Conservation (phyloP, 257 asterid genomes). For the Linaria vulgaris region DNA sequence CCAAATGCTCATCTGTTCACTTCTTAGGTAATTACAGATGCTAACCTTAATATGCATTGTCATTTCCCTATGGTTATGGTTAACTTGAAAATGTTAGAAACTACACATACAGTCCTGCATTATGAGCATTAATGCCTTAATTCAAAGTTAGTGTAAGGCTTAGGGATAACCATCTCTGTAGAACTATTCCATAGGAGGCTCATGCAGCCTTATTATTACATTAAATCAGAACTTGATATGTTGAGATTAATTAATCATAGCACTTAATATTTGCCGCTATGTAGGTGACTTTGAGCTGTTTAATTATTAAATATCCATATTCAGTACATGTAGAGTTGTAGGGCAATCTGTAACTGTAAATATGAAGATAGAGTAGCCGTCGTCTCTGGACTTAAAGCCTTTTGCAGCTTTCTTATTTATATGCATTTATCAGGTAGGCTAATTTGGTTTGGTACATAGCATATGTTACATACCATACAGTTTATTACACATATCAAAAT, state of each 20-base stretch:
- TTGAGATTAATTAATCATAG: neutral
- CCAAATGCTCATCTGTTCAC: constrained; percentile 71
- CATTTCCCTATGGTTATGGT: neutral
- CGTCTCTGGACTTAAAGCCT: constrained; percentile 10
- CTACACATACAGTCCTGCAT: neutral
- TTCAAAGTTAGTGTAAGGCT: too few relatives aligned
- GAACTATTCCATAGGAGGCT: too few relatives aligned
- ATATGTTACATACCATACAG: neutral
- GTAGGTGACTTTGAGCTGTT: neutral
- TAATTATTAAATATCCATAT: neutral
- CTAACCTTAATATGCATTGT: neutral
- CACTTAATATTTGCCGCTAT: neutral
- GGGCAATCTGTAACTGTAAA: neutral
- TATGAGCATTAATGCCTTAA: neutral
- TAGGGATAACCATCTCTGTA: too few relatives aligned
- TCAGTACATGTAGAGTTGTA: constrained; percentile 1
- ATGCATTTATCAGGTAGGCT: constrained; percentile 7
- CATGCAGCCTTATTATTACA: too few relatives aligned
- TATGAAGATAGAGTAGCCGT: neutral
- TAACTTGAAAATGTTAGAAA: neutral
- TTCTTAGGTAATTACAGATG: constrained; percentile 59
- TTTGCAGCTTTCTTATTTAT: neutral
- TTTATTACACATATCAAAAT: too few relatives aligned
- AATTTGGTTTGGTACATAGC: neutral
- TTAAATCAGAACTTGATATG: neutral